Base-by-base conservation (phyloP, 805 yeast genomes). In the Kregervanrija fluxuum region DNA sequence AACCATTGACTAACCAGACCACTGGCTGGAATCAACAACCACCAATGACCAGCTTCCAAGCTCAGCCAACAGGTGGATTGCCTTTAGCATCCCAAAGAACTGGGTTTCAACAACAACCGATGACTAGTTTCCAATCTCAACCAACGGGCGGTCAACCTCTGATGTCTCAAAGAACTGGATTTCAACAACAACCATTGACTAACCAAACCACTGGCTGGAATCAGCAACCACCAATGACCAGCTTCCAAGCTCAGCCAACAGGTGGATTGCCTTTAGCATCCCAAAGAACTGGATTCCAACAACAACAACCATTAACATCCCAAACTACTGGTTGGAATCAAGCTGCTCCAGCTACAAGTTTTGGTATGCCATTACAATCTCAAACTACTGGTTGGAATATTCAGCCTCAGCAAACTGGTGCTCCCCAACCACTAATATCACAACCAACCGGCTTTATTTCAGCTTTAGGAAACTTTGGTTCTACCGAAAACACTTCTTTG, bases 401-500 rank as follows among this genome's bases (percentile, higher is more conserved):
- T 11, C 54, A 37, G n/a, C 50, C 51, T 10, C 54, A 48, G 37
- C 32, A 30, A 15, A 42, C 42, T 11, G 41, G 42, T 37, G 35
- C 34, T 30, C 42, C n/a, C 28, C 51, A 36, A 34, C 63, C 57
- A 14, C 48, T 71, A 42, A 63, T 64, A 37, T 55, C 70, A 8
- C 75, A 67, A 51, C 73, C 69, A 40, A 73, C 79, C 12, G 79
- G 80, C 4, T 70, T 67, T 42, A 68, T 70, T 28, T 61, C 69
- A 13, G 46, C 64, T 9, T 48, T 58, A 38, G 38, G 51, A 12
- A 28, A 35, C 13, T 5, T 41, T 13, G 48, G 51, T 13, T 34
- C 50, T 4, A 31, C 46, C 28, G 52, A 52, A 12, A 79, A 81
- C 57, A 71, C 65, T 35, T 79, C 72, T 13, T 55, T 85, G 49